A percentile compares a stretch with the other conserved stretches of the same genome.
Conservation (phyloP, 306 rosid genomes). For the Macrotyloma uniflorum region DNA sequence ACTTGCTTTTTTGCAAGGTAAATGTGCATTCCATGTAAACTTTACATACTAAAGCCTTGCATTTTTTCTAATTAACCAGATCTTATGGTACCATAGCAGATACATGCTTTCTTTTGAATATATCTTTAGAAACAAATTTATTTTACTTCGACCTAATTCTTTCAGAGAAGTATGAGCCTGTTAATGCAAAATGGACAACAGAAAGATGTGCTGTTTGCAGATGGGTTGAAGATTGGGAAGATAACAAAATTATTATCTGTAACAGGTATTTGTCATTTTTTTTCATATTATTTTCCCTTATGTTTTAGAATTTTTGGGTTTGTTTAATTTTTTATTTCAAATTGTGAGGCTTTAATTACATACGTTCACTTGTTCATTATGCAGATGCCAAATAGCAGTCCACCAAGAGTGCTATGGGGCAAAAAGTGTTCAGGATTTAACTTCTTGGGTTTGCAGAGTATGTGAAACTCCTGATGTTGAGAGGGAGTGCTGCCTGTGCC, state of each 20-base stretch:
- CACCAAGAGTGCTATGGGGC: conserved; percentile 99
- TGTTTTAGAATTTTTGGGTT: conserved; percentile 5
- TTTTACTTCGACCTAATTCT: conserved; percentile 40
- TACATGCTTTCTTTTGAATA: conserved; percentile 31
- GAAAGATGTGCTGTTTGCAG: conserved; percentile 98
- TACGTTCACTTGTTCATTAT: conserved; percentile 20
- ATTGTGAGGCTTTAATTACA: conserved; percentile 14
- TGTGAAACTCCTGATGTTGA: conserved; percentile 87
- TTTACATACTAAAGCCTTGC: conserved; percentile 28
- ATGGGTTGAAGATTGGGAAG: conserved; percentile 99
- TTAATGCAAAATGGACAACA: conserved; percentile 86
- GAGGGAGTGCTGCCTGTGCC: conserved; percentile 99
- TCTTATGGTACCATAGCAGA: conserved; percentile 16
- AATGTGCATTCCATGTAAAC: conserved; percentile 30
- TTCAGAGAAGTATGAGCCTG: conserved; percentile 88
- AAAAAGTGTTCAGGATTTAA: conserved; percentile 79
- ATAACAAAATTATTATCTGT: conserved; percentile 92
- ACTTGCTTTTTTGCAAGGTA: conserved; percentile 77
- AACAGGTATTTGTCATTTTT: conserved; percentile 68
- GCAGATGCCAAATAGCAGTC: conserved; percentile 96
- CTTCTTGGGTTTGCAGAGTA: conserved; percentile 98
- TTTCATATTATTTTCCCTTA: conserved; percentile 31
- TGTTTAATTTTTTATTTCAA: conserved; percentile 13
- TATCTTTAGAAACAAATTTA: conserved; percentile 26
- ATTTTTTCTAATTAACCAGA: conserved; percentile 23